These are phyloP conservation scores for Aspergillus sp. DNA, from an alignment of 2,329 filamentous ascomycete species.

Conservation along the genomic window DNA sequence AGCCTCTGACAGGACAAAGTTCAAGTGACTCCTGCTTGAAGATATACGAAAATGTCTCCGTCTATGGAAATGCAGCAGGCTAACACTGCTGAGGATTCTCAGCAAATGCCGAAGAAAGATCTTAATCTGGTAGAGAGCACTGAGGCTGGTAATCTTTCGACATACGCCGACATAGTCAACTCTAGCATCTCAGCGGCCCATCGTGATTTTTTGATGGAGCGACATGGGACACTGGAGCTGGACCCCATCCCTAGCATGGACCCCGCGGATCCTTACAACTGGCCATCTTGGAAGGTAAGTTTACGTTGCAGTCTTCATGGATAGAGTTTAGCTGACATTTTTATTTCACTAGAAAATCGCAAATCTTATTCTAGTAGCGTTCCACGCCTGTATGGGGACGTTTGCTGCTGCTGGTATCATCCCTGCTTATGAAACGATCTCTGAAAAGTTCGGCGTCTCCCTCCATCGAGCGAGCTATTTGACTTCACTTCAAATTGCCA, in stretches of 20 bases:
- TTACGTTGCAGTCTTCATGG: conserved; percentile 35
- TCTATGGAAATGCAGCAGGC: conserved; percentile 29
- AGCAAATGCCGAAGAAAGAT: conserved; percentile 21
- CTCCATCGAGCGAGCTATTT: conserved; percentile 55
- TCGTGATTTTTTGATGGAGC: conserved; percentile 47
- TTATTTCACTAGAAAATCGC: conserved; percentile 56
- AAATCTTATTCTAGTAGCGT: conserved; percentile 56
- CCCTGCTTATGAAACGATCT: conserved; percentile 54
- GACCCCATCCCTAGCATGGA: conserved; percentile 54
- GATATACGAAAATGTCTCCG: conserved; percentile 18
- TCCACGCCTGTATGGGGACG: conserved; percentile 58
- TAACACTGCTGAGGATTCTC: conserved; percentile 9
- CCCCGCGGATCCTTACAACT: conserved; percentile 58
- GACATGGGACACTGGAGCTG: conserved; percentile 57
- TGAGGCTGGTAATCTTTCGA: conserved; percentile 24
- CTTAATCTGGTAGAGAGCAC: conserved; percentile 32
- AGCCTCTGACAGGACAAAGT: too few species aligned
- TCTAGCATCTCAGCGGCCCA: conserved; percentile 30
- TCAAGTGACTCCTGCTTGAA: too few species aligned
- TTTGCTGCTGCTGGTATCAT: conserved; percentile 49
- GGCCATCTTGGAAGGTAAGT: conserved; percentile 53
- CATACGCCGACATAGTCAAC: conserved; percentile 27
- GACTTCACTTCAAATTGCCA: conserved; percentile 56
- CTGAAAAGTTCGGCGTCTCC: conserved; percentile 50
- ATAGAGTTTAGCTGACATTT: conserved; percentile 31